A percentile compares a stretch with the other conserved stretches of the same genome.
phyloP scores from a whole-genome alignment of 306 rosid species.

The Ammopiptanthus mongolicus region DNA sequence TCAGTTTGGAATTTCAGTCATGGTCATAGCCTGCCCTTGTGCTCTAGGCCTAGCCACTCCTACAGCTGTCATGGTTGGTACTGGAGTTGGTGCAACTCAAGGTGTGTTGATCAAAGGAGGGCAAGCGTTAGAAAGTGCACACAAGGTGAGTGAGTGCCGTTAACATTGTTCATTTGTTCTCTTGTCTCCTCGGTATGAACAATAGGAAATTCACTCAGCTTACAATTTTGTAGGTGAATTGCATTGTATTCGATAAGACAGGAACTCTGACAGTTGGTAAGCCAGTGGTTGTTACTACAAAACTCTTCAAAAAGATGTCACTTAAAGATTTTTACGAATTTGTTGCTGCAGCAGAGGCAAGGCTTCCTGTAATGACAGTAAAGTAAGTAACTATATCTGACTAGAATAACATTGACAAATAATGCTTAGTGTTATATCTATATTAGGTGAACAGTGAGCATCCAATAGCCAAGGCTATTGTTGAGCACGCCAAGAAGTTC shows the following conservation, averaged over 20 bases:
- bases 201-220: not conserved
- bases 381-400: not conserved
- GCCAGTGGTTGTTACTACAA: conserved; percentile 64
- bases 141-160: conserved; percentile 45
- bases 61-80: conserved; percentile 91
- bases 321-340: conserved; percentile 48
- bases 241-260: conserved; percentile 90
- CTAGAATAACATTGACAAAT: not conserved
- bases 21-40: conserved; percentile 97
- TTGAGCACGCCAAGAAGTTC: conserved; percentile 57
- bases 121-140: conserved; percentile 76
- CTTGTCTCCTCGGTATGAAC: not conserved
- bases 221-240: conserved; percentile 47
- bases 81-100: conserved; percentile 89
- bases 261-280: conserved; percentile 88
- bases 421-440: not conserved
- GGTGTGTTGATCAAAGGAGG: conserved; percentile 93
- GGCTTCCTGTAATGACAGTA: not conserved
- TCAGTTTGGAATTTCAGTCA: conserved; percentile 84
- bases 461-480: conserved; percentile 77
- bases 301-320: conserved; percentile 30
- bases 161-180: not conserved
- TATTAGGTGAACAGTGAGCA: conserved; percentile 87
- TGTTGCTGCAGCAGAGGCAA: conserved; percentile 77
- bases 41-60: conserved; percentile 93